phyloP scores from a whole-genome alignment of 1,284 basidiomycete species.

The Cystobasidium sp. region DNA sequence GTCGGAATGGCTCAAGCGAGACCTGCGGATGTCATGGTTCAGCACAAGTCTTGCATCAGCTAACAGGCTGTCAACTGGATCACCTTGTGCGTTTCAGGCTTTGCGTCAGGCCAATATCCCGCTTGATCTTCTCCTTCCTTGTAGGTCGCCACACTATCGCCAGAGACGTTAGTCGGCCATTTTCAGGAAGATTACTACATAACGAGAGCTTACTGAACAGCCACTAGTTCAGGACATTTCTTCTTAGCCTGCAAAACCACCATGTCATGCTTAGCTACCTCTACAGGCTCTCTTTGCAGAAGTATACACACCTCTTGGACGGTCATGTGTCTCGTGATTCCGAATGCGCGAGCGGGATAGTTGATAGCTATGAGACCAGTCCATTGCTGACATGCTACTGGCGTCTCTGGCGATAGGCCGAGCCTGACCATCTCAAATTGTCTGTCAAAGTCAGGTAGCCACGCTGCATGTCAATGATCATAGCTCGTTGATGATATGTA shows the following conservation, averaged over 20 bases:
- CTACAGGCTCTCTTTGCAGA: background rate
- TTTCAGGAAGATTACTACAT: background rate
- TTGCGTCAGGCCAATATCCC: slow-evolving; percentile 80
- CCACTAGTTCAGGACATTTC: slow-evolving; percentile 79
- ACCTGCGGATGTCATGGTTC: slow-evolving; percentile 63
- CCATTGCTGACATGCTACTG: slow-evolving; percentile 94
- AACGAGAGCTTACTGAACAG: slow-evolving; percentile 67
- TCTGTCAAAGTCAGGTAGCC: slow-evolving; percentile 46
- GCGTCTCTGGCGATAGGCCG: slow-evolving; percentile 61
- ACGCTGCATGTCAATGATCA: background rate
- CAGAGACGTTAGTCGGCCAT: background rate
- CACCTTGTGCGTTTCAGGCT: slow-evolving; percentile 90
- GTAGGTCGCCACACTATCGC: slow-evolving; percentile 76
- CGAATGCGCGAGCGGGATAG: slow-evolving; percentile 88
- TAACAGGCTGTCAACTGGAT: background rate
- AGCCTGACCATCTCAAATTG: slow-evolving; percentile 83
- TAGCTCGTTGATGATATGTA: background rate
- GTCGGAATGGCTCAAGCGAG: slow-evolving; percentile 89
- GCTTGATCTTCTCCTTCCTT: slow-evolving; percentile 85
- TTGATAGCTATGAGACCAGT: slow-evolving; percentile 78
- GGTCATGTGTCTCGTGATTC: slow-evolving; percentile 69
- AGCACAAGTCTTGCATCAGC: background rate
- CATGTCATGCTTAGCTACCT: slow-evolving; percentile 60
- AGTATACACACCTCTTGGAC: slow-evolving; percentile 47
- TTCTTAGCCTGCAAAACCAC: slow-evolving; percentile 67